A percentile compares a stretch with the other conserved stretches of the same genome.
Evolutionary conservation across 2,329 filamentous ascomycete genomes (phyloP).

Genomic region (Cordyceps cateniannulata): DNA sequence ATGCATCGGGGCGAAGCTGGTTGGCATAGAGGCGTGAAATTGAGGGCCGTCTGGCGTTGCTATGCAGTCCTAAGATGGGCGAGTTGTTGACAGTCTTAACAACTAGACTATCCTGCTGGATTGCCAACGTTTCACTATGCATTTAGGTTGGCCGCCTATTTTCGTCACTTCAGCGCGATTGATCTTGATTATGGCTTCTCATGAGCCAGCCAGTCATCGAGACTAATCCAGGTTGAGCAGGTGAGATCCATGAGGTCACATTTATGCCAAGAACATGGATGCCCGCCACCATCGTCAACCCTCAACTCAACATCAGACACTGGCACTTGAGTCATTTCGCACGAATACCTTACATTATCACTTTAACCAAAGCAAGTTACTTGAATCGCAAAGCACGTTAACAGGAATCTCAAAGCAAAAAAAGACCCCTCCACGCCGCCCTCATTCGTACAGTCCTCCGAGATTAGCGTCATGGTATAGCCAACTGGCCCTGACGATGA

Average conservation of each 20-base stretch:
- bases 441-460: no score
- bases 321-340: no score
- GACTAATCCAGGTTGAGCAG: conserved; percentile 1
- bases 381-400: no score
- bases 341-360: no score
- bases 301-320: not conserved
- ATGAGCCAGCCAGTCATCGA: not conserved
- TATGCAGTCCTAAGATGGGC: not conserved
- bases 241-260: not conserved
- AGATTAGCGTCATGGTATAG: no score
- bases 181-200: not conserved
- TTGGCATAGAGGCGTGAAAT: not conserved
- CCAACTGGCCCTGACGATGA: no score
- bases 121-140: not conserved
- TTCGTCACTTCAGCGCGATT: not conserved
- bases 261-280: not conserved
- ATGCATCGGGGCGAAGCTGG: not conserved
- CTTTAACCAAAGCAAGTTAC: no score
- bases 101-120: no score
- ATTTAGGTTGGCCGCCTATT: not conserved
- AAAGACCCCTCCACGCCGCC: no score
- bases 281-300: not conserved
- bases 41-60: not conserved
- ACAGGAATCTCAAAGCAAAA: no score
- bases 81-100: no score